Base-by-base conservation (phyloP, 768 basidiomycete genomes). In the Serpula lacrymans region DNA sequence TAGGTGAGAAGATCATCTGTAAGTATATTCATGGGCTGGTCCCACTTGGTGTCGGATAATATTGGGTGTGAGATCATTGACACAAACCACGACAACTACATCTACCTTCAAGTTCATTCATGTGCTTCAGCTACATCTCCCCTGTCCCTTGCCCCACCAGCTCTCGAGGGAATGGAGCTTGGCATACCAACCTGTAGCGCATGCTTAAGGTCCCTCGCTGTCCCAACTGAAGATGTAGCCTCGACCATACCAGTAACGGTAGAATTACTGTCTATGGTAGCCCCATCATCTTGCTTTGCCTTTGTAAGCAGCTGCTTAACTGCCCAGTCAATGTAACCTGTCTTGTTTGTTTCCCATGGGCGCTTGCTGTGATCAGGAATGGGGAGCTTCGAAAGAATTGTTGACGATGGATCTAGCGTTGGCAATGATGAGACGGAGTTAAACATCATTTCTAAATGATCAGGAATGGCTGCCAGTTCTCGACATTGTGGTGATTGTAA, bases 251-350 rank as follows among this genome's bases (percentile, higher is more conserved):
- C 46, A 26, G 47, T 41, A 25, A 63, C 49, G 21, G 46, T 27
- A 6, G 54, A 37, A n/a, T n/a, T n/a, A 30, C 61, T 55, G 1
- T 48, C 49, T 4, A 44, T 33, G 17, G 45, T 42, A 4, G 41
- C 39, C 8, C 34, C 44, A 14, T 33, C 31, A 26, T 47, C 57
- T 20, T 52, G 48, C 34, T 49, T 63, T 37, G 50, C 54, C 23
- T 43, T 61, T 41, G 57, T 47, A 31, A 85, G 47, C 6, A 85
- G 58, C 56, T 79, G 76, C 14, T 67, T 66, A 1, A 80, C 66
- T 1, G 84, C 88, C 90, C 90, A 93, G 44, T 80, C 79, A 4
- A 83, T 55, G 58, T 92, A 93, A 4, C 86, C 88, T 1, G 74
- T 71, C 55, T 77, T 75, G 57, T 75, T 80, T 26, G 78, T 75